These are phyloP conservation scores for Pseudogymnoascus sp. DNA, from an alignment of 2,329 filamentous ascomycete genomes.

Conservation along the genomic window DNA sequence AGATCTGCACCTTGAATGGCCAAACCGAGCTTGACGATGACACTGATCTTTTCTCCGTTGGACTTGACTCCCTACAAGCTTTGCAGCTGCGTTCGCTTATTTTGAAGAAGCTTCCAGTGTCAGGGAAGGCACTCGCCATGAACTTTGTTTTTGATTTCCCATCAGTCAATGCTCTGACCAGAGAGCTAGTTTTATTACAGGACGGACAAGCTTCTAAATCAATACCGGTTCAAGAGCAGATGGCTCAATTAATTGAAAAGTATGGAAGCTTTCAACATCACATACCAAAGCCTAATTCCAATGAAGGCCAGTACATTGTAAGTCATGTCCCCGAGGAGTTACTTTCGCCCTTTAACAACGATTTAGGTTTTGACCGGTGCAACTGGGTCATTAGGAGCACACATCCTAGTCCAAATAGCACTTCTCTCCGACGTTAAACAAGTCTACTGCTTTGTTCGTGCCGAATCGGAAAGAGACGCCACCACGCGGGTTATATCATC, in stretches of 20 bases:
- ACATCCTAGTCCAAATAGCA: constrained; percentile 51
- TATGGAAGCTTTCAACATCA: constrained; percentile 33
- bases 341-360: constrained; percentile 13
- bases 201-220: not conserved
- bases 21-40: constrained; percentile 25
- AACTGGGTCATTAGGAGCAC: constrained; percentile 57
- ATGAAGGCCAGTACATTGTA: constrained; percentile 17
- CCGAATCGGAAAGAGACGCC: constrained; percentile 26
- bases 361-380: constrained; percentile 49
- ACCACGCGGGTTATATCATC: constrained; percentile 29
- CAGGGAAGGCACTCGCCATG: constrained; percentile 37
- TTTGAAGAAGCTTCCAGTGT: constrained; percentile 41
- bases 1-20: constrained; percentile 14
- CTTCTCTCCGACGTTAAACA: constrained; percentile 45
- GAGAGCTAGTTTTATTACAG: constrained; percentile 35
- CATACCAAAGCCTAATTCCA: constrained; percentile 10
- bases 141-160: constrained; percentile 54
- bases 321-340: not conserved
- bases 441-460: constrained; percentile 45
- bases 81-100: constrained; percentile 48
- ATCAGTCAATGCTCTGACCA: constrained; percentile 39
- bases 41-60: constrained; percentile 50
- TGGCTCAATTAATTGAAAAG: constrained; percentile 38
- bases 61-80: constrained; percentile 51
- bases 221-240: constrained; percentile 26